Percentiles rank a stretch among this genome's conserved stretches.
Evolutionary conservation across 345 rosid species (phyloP).

Genomic region (Aethionema arabicum): DNA sequence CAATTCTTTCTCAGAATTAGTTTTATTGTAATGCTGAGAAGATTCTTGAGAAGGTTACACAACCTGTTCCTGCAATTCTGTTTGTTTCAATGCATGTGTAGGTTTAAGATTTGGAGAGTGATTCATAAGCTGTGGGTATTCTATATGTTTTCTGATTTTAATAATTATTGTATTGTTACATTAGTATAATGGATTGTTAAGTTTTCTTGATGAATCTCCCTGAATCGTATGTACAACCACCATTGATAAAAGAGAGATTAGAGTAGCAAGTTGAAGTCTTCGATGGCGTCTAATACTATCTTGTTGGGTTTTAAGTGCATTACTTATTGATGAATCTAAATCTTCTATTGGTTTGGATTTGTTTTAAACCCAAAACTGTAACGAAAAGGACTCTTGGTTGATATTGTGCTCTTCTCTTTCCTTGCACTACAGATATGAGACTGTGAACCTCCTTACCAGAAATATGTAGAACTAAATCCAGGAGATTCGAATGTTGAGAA

Average conservation of each 20-base stretch:
- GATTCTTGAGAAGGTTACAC: slow-evolving; percentile 71
- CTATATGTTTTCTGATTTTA: neutral
- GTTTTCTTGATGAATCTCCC: neutral
- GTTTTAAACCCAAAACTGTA: neutral
- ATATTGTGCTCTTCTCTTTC: slow-evolving; percentile 12
- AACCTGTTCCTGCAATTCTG: slow-evolving; percentile 16
- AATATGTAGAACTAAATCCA: slow-evolving; percentile 68
- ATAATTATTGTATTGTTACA: neutral
- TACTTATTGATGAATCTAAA: slow-evolving; percentile 40
- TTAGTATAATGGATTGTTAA: slow-evolving; percentile 11
- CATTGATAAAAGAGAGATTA: neutral
- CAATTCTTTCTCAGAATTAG: slow-evolving; percentile 4
- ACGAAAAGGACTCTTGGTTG: neutral
- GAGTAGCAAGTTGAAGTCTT: slow-evolving; percentile 3
- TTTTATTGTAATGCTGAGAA: slow-evolving; percentile 48
- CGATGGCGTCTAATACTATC: slow-evolving; percentile 11
- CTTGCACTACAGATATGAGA: slow-evolving; percentile 67
- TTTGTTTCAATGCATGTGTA: neutral
- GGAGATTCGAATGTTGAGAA: slow-evolving; percentile 70
- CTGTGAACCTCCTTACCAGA: slow-evolving; percentile 67
- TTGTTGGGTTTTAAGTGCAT: slow-evolving; percentile 61
- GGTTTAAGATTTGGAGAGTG: neutral
- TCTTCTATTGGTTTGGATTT: neutral
- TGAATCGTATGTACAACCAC: neutral
- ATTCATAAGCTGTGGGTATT: too few species aligned